These are phyloP conservation scores for Starmera dryadoides DNA, from an alignment of 805 yeast species.

Conservation along the genomic window DNA sequence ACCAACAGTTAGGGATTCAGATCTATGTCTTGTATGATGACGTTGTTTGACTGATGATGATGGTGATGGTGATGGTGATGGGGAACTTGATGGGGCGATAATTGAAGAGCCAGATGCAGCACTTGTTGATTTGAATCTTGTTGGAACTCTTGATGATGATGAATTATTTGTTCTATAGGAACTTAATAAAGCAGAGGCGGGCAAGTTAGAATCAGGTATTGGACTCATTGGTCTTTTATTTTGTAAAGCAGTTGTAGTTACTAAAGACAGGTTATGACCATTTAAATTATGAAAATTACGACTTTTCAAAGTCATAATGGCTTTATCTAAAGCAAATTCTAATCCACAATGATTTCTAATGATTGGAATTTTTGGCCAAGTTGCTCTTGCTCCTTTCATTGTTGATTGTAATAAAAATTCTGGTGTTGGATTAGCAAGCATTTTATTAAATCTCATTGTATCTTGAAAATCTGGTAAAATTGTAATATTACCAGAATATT, in stretches of 20 bases:
- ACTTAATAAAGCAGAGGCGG: too few species aligned
- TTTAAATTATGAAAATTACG: conserved; percentile 38
- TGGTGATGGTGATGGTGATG: too few species aligned
- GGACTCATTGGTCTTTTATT: too few species aligned
- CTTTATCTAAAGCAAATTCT: conserved; percentile 79
- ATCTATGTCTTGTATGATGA: conserved; percentile 18
- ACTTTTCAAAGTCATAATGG: conserved; percentile 63
- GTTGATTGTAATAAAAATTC: conserved; percentile 64
- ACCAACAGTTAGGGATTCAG: conserved; percentile 15
- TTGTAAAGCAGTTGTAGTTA: too few species aligned
- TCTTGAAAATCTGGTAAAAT: conserved; percentile 71
- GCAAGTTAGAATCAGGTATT: too few species aligned
- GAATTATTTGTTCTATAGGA: not conserved
- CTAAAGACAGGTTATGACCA: conserved; percentile 12
- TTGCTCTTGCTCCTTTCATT: conserved; percentile 79
- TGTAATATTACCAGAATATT: conserved; percentile 90
- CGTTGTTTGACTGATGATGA: not conserved
- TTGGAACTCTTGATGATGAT: not conserved
- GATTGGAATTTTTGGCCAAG: conserved; percentile 88
- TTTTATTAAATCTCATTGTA: conserved; percentile 45
- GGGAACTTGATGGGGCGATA: too few species aligned
- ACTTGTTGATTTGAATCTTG: not conserved
- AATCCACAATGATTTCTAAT: conserved; percentile 86
- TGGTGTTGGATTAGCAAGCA: conserved; percentile 77
- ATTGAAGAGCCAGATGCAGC: not conserved